Conservation (phyloP, 108 stramenopile genomes). For the Nitzschia sp. region DNA sequence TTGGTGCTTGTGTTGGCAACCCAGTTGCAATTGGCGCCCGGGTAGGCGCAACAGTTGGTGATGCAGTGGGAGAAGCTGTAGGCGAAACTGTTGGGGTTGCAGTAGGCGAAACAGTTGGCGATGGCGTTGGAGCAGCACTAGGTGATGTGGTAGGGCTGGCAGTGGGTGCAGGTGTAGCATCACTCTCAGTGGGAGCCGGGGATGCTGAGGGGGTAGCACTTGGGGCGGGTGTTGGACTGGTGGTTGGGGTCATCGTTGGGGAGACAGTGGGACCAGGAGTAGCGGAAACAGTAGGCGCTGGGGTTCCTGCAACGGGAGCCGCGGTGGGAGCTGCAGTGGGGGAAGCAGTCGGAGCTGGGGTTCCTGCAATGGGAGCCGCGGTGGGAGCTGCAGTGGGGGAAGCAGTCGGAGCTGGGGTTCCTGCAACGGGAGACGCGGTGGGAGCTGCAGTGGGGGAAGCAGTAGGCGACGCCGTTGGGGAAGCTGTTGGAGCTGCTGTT, state of each 20-base stretch:
- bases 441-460: neutral
- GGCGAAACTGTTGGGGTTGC: slow-evolving; percentile 2
- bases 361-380: neutral
- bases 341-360: slow-evolving; percentile 5
- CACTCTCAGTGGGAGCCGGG: slow-evolving; percentile 4
- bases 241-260: slow-evolving; percentile 9
- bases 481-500: neutral
- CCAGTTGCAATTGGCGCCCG: too few species aligned
- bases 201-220: slow-evolving; percentile 17
- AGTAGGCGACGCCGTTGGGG: neutral
- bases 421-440: neutral
- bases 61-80: slow-evolving; percentile 16
- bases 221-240: slow-evolving; percentile 17
- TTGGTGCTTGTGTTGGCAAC: neutral
- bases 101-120: slow-evolving; percentile 8
- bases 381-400: slow-evolving; percentile 4
- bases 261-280: neutral
- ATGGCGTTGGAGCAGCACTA: neutral
- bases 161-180: slow-evolving; percentile 1
- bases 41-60: slow-evolving; percentile 5
- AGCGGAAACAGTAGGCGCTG: slow-evolving; percentile 1
- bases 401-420: neutral
- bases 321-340: slow-evolving; percentile 20
- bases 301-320: slow-evolving; percentile 1
- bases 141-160: neutral